Conservation (phyloP, 164 flowering plant genomes). For the Sextonia rubra region DNA sequence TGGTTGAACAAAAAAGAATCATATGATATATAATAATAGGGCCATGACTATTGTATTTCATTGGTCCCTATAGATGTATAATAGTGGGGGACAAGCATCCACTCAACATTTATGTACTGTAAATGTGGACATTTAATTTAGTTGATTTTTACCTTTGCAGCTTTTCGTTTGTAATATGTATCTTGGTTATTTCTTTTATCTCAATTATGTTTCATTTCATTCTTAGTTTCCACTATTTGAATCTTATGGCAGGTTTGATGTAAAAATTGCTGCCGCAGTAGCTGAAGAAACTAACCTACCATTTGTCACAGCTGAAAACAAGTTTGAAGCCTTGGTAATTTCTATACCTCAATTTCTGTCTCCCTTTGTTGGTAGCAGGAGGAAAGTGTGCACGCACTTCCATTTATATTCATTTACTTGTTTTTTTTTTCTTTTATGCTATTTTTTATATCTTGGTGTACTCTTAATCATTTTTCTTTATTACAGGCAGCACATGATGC, state of each 20-base stretch:
- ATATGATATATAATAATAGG: too few relatives aligned
- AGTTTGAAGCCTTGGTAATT: constrained; percentile 93
- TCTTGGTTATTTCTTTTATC: too few relatives aligned
- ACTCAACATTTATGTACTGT: too few relatives aligned
- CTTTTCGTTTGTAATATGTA: too few relatives aligned
- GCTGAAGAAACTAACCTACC: constrained; percentile 92
- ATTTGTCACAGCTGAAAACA: constrained; percentile 95
- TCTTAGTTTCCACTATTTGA: not conserved
- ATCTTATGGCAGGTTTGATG: constrained; percentile 70
- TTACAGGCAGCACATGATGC: constrained; percentile 97
- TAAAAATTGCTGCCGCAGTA: constrained; percentile 92
- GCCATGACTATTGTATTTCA: too few relatives aligned
- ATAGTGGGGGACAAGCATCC: too few relatives aligned
- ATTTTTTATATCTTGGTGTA: not conserved
- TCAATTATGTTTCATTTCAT: not conserved
- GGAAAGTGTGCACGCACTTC: not conserved
- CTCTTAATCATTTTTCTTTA: constrained; percentile 1
- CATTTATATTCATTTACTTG: not conserved
- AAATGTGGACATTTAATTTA: too few relatives aligned
- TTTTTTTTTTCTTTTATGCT: not conserved
- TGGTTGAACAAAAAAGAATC: too few relatives aligned
- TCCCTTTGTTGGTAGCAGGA: not conserved
- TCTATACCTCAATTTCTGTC: constrained; percentile 6
- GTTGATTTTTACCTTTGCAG: too few relatives aligned
- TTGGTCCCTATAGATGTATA: too few relatives aligned